Evolutionary conservation across 441 rosid species (phyloP), one percentile per base, ranked within the genome.

Genomic region (Euphorbia corollata): DNA sequence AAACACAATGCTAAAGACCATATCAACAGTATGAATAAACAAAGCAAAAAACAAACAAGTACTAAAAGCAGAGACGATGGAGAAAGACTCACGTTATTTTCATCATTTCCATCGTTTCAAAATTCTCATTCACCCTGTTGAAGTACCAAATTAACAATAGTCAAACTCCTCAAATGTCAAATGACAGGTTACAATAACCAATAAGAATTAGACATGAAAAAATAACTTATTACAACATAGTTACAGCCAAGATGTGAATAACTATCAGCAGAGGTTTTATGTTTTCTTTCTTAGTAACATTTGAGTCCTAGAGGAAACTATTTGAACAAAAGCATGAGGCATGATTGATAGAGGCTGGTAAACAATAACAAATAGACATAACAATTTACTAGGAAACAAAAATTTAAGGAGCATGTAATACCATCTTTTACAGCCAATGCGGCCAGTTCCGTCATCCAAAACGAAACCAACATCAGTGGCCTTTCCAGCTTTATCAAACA

Each of bases 381-480:
- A 55, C 20, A 12, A 20, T 53, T 34, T 34, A 20, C 19, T 48
- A 15, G 16, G 0, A 38, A 8, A 16, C 4, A 23, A 55, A 15
- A 12, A 66, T 16, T 32, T 67, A 32, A 9, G n/a, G 45, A 53
- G 59, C 55, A 43, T 4, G 61, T 30, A 63, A 60, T 84, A 93
- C 98, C 98, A 92, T 87, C 96, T 86, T 75, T 76, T 80, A 77
- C 95, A 87, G 34, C 79, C 81, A 58, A 90, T 76, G 20, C 85
- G 80, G 19, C 98, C 98, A 0, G 97, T 93, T 70, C 98, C 98
- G 69, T 93, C 98, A 51, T 93, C 95, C 39, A 93, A 70, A 48
- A 67, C 54, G 71, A 93, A 90, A 71, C 81, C 77, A 64, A 87
- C 84, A 59, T 90, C 97, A 4, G 94, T 86, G 51, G 81, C 78